Evolutionary conservation across 2,329 filamentous ascomycete genomes (phyloP), one percentile per base, ranked within the genome.

Genomic region (Ceratocystis colombiana): DNA sequence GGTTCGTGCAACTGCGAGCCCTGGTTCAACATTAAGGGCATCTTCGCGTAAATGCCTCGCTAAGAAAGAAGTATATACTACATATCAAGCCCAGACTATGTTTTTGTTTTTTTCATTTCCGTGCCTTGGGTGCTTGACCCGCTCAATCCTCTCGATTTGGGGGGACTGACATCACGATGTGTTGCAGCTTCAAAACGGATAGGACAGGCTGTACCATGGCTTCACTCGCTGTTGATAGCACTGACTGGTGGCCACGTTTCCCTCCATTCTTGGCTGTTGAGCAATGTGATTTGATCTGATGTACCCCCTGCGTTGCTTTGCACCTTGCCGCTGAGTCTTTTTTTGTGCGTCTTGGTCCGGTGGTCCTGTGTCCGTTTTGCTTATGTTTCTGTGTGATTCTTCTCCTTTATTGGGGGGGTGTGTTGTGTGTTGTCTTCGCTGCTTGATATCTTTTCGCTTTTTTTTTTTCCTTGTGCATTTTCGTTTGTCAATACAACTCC

Each of bases 1-100:
- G 88, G 87, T 71, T 75, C 77, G 44, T 89, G 85, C 76, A 77
- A 77, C 69, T 90, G 91, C 72, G 92, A 96, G 86, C 84, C 86
- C 78, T 80, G 81, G 81, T 96, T 90, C 84, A 90, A 91, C 69
- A 86, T 72, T 69, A 69, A 69, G 67, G 63, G 63, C 65, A 50
- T 69, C 61, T 70, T 71, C 63, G 44, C 28, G 25, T 48, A 46
- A 63, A 30, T 59, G 55, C 55, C 7, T 8, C 28, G 5, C 28
- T n/a, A 8, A 30, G 30, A 37, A 59, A 33, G 55, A 59, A 59
- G 22, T 59, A 59, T 59, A 59, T 59, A 59, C 10, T 37, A 37
- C 55, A 37, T 59, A 59, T 59, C 55, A 59, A 59, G 28, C 30
- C n/a, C 20, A 8, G 41, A 50, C n/a, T 44, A 46, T 55, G 61